A percentile compares a stretch with the other conserved stretches of the same genome.
Evolutionary conservation across 495 filamentous ascomycete species (phyloP).

Genomic region (Penicillium odoratum): DNA sequence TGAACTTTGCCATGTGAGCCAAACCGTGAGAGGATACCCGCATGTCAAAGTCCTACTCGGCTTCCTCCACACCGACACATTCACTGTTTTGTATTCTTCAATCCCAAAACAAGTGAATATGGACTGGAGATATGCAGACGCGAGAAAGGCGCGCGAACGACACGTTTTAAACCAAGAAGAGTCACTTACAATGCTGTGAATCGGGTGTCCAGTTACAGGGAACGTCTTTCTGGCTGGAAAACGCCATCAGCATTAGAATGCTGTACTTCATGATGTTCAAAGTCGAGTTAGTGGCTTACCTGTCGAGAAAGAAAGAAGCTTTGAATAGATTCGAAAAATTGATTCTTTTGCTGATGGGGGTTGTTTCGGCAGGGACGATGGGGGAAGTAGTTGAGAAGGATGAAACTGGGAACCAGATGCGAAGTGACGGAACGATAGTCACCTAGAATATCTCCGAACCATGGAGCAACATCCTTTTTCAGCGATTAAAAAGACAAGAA

Average conservation of each 20-base stretch:
- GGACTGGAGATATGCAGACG: not conserved
- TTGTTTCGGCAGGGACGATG: not conserved
- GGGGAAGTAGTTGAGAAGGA: not conserved
- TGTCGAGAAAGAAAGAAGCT: not conserved
- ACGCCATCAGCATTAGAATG: slow-evolving; percentile 38
- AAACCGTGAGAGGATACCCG: not conserved
- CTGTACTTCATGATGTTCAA: slow-evolving; percentile 39
- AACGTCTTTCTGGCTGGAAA: slow-evolving; percentile 31
- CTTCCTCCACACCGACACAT: not conserved
- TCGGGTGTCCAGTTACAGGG: slow-evolving; percentile 27
- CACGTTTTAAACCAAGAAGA: not conserved
- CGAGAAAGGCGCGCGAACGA: not conserved
- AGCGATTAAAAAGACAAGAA: not conserved
- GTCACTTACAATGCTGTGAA: slow-evolving; percentile 22
- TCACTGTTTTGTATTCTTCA: not conserved
- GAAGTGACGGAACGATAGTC: slow-evolving; percentile 1
- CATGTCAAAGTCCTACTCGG: not conserved
- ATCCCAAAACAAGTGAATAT: not conserved
- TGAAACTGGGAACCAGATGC: not conserved
- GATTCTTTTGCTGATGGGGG: no score
- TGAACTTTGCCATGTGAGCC: not conserved
- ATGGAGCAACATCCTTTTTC: not conserved
- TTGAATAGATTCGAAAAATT: no score
- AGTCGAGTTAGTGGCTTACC: slow-evolving; percentile 3
- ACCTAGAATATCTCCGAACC: not conserved